Evolutionary conservation across 2,329 filamentous ascomycete genomes (phyloP).

Genomic region (Sporothrix dimorphospora): DNA sequence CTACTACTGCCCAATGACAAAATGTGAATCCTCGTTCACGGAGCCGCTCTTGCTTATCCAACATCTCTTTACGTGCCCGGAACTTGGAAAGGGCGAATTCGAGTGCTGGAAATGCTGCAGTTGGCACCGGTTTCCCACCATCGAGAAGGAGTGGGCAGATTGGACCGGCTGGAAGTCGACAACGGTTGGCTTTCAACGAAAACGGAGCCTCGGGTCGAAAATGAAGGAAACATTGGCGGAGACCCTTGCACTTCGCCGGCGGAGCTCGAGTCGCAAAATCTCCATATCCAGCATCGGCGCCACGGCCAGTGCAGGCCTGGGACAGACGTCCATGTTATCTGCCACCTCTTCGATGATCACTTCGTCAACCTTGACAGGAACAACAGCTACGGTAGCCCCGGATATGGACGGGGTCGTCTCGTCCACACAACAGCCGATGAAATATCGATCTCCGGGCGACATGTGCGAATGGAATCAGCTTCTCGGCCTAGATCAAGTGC

Average conservation of each 20-base stretch:
- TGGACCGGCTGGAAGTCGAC: conserved; percentile 37
- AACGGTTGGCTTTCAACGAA: conserved; percentile 33
- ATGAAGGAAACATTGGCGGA: conserved; percentile 35
- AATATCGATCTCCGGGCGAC: not conserved
- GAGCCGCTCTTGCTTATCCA: conserved; percentile 37
- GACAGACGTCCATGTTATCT: not conserved
- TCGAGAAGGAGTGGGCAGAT: conserved; percentile 40
- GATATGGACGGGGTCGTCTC: not conserved
- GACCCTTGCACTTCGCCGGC: conserved; percentile 25
- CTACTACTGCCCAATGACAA: conserved; percentile 39
- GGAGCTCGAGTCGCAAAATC: conserved; percentile 22
- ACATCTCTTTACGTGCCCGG: conserved; percentile 38
- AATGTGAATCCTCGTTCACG: conserved; percentile 35
- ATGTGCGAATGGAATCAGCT: conserved; percentile 23
- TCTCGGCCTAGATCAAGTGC: not conserved
- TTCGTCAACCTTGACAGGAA: not conserved
- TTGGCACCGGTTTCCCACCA: conserved; percentile 39
- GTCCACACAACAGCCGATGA: not conserved
- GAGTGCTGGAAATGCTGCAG: conserved; percentile 39
- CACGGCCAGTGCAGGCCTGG: not conserved
- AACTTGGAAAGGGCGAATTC: conserved; percentile 38
- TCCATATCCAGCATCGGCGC: not conserved
- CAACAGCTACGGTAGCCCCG: not conserved
- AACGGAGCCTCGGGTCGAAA: conserved; percentile 38
- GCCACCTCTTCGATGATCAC: not conserved